These are phyloP conservation scores for Rosa persica DNA, from an alignment of 306 rosid genomes.

Conservation along the genomic window DNA sequence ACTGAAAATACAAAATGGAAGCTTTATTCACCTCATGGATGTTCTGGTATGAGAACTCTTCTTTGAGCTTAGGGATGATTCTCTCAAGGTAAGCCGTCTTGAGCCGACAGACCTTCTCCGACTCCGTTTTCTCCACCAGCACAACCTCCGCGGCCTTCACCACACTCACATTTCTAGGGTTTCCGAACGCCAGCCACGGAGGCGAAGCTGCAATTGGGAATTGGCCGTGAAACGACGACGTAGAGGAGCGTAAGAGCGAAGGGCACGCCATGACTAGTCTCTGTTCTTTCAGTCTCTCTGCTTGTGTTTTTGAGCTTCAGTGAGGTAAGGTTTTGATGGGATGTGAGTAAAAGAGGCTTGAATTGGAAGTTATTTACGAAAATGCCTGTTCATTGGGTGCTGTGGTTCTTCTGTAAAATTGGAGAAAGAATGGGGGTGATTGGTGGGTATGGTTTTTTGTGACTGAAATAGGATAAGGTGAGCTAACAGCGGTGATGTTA, in stretches of 20 bases:
- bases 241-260: conserved; percentile 61
- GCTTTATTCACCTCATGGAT: conserved; percentile 53
- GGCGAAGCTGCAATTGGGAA: conserved; percentile 38
- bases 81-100: conserved; percentile 60
- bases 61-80: conserved; percentile 76
- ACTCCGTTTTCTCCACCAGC: conserved; percentile 81
- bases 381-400: not conserved
- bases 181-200: conserved; percentile 30
- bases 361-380: conserved; percentile 21
- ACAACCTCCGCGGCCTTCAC: conserved; percentile 64
- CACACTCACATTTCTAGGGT: conserved; percentile 29
- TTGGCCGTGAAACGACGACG: conserved; percentile 66
- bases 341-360: not conserved
- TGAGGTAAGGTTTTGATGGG: not conserved
- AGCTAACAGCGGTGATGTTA: no score
- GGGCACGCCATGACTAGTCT: conserved; percentile 47
- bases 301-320: not conserved
- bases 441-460: not conserved
- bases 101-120: conserved; percentile 61
- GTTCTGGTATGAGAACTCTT: conserved; percentile 78
- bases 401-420: conserved; percentile 7
- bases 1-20: not conserved
- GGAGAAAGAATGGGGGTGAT: not conserved
- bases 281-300: no score
- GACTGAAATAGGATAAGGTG: conserved; percentile 29